Evolutionary conservation across 2,329 filamentous ascomycete species (phyloP), one percentile per base, ranked within the genome.

Genomic region (Aspergillus unguis): DNA sequence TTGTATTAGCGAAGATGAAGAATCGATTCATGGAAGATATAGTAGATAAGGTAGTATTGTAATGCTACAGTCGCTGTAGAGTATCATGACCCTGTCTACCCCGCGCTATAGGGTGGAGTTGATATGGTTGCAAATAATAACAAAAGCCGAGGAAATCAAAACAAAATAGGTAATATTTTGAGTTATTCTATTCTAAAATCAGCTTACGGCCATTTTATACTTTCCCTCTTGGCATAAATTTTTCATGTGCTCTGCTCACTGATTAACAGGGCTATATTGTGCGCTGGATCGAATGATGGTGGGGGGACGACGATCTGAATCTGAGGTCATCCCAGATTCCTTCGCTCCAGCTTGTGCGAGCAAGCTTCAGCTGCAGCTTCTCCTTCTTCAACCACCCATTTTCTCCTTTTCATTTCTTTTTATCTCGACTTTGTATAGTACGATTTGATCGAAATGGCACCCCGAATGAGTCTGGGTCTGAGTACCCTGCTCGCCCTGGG

Each of bases 401-500:
- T 23, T 6, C 26, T 40, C 27, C 27, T 5, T 17, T 10, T 8
- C n/a, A 23, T 38, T 41, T n/a, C 36, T 38, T 25, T 5, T 7
- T 38, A 38, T 23, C 11, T n/a, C 36, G 25, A 9, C 36, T 25
- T 25, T 6, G 4, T 6, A 23, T 25, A 8, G 23, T 23, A 23
- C 6, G 9, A 38, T 9, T 33, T 23, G 7, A 17, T 17, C 17
- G 17, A 17, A 17, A 62, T 62, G 60, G 53, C 58, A 36, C 45
- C 52, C 27, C 27, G 49, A 44, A 45, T 54, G 44, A 61, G 57
- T 36, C 53, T 58, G 58, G 64, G 67, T 62, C 60, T 64, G 42
- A 63, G 65, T 53, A 57, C 65, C 45, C 56, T 75, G 35, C 62
- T 76, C 41, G 57, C 66, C 35, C 45, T 75, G 46, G 63, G 67